phyloP scores from a whole-genome alignment of 2,329 filamentous ascomycete genomes.

The Tolypocladium cylindrosporum region DNA sequence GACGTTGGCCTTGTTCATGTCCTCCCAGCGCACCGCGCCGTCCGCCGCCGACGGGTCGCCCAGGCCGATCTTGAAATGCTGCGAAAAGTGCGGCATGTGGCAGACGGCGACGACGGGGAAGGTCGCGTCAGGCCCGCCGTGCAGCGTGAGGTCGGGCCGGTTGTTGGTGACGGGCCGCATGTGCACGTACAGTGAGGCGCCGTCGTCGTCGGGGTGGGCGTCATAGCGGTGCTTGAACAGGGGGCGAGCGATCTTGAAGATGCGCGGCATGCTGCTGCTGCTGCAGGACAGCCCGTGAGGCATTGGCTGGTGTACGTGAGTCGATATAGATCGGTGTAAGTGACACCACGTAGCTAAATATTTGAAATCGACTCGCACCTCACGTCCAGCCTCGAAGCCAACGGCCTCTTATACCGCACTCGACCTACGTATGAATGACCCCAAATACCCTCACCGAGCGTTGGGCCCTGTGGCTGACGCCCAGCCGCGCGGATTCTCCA shows the following conservation, averaged over 20 bases:
- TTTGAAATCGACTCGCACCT: too few species aligned
- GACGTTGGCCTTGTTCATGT: not conserved
- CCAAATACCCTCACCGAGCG: not conserved
- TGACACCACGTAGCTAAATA: not conserved
- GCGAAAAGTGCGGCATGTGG: slow-evolving; percentile 1
- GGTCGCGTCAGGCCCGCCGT: not conserved
- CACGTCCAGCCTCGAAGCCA: not conserved
- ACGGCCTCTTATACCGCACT: not conserved
- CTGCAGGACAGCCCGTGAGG: not conserved
- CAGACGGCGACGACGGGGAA: slow-evolving; percentile 3
- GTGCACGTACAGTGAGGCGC: not conserved
- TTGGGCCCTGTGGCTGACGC: not conserved
- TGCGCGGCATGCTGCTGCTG: not conserved
- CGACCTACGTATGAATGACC: too few species aligned
- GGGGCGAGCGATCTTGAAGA: not conserved
- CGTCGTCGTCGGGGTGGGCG: not conserved
- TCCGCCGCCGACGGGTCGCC: not conserved
- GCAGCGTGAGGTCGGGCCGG: not conserved
- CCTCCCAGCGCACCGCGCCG: slow-evolving; percentile 2
- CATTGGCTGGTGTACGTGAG: not conserved
- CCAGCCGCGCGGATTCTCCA: not conserved
- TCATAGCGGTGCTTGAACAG: not conserved
- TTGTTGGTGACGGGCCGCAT: not conserved
- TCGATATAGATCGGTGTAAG: not conserved
- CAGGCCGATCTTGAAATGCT: slow-evolving; percentile 2